Conservation (phyloP, 108 stramenopile species). For the Cyclotella kingstonii region DNA sequence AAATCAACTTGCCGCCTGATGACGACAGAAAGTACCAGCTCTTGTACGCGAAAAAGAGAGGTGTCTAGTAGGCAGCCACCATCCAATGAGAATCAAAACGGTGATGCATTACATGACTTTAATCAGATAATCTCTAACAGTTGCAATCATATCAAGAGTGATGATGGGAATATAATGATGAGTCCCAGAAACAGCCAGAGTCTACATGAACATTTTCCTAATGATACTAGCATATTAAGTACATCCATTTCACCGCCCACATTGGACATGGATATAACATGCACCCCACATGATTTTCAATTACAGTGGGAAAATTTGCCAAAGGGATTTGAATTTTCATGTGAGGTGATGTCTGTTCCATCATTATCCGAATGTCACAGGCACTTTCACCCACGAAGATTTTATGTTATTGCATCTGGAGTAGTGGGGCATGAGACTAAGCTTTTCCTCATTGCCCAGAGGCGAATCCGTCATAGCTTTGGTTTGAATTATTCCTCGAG, state of each 20-base stretch:
- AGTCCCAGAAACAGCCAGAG: no score
- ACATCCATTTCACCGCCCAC: background rate
- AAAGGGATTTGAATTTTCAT: background rate
- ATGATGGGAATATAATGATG: no score
- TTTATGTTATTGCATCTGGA: slow-evolving; percentile 26
- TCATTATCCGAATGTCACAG: slow-evolving; percentile 16
- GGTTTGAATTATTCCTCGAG: background rate
- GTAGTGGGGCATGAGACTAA: slow-evolving; percentile 7
- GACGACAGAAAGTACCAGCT: no score
- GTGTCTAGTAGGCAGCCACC: no score
- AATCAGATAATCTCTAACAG: no score
- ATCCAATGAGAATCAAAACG: no score
- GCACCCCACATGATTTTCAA: slow-evolving; percentile 22
- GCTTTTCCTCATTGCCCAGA: slow-evolving; percentile 24
- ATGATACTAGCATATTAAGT: no score
- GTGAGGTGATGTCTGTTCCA: background rate
- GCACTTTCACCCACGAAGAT: slow-evolving; percentile 9
- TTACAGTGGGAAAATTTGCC: slow-evolving; percentile 16
- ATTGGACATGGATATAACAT: slow-evolving; percentile 13
- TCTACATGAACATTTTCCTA: no score
- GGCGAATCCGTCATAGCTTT: background rate
- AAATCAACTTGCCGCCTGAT: no score
- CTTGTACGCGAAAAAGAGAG: no score
- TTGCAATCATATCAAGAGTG: no score
- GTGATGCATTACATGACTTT: no score